Base-by-base conservation (phyloP, 2,329 filamentous ascomycete genomes). In the Sporothrix brasiliensis region DNA sequence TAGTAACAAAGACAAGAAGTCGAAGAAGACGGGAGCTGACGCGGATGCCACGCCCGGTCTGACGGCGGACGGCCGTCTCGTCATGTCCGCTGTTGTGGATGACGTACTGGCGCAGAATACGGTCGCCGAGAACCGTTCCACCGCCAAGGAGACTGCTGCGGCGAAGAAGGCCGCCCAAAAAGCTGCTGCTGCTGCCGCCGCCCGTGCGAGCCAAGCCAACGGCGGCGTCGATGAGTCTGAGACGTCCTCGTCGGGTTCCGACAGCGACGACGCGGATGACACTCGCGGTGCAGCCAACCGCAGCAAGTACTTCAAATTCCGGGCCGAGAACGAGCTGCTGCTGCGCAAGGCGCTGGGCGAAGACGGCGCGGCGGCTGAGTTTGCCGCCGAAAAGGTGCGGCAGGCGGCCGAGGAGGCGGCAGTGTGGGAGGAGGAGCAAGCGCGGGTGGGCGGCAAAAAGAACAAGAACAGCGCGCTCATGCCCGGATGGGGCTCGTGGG, bases 401-500 rank as follows among this genome's bases (percentile, higher is more conserved):
- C 83, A 87, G 1, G 87, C 88, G 21, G 85, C 87, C 41, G 91
- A 92, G 21, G 93, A 97, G 79, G 93, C 91, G 74, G 92, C 96
- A 77, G 91, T 95, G 80, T 83, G 92, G 69, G 82, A 93, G 34
- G 93, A 95, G 78, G 91, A 91, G 74, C 92, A 27, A 39, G 67
- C n/a, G 27, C 24, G 27, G 11, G 16, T 19, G 21, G 34, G 21
- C 47, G 56, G 67, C n/a, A 53, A 56, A 24, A 65, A 49, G 77
- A 91, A 96, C 80, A 83, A 92, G 70, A 81, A 93, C 41, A 92
- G 94, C 78, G 91, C 91, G 74, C 91, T 92, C n/a, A 85, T 99
- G 6, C 93, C 93, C 0, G 95, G 95, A 60, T 99, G 95, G 95
- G 95, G 95, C 74, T 89, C 86, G 76, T 97, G 95, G 95, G 87